These are phyloP conservation scores for Globisporangium paddicum DNA, from an alignment of 352 stramenopile genomes.

Conservation along the genomic window DNA sequence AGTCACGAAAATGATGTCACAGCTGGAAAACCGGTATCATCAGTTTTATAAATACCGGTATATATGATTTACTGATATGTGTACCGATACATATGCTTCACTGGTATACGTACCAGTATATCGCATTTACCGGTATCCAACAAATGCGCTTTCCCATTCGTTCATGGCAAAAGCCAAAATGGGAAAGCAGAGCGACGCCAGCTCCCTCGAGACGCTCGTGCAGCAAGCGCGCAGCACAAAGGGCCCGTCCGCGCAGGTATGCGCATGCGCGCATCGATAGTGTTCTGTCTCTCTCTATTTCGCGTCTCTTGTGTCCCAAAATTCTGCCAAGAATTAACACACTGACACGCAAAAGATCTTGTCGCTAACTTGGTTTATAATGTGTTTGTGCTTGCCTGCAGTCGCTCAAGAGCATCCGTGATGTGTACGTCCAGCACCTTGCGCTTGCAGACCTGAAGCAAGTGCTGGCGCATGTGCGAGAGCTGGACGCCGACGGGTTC, in stretches of 20 bases:
- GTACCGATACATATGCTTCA: too few species aligned
- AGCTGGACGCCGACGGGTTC: constrained; percentile 25
- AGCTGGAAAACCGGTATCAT: too few species aligned
- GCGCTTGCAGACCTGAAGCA: constrained; percentile 11
- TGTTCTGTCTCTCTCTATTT: not conserved
- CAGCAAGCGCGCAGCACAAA: not conserved
- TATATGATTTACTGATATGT: too few species aligned
- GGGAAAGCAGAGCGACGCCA: not conserved
- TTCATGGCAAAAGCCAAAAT: not conserved
- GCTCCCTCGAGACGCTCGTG: constrained; percentile 1
- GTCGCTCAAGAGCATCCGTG: constrained; percentile 16
- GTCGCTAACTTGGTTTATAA: not conserved
- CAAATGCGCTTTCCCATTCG: not conserved
- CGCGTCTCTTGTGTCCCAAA: too few species aligned
- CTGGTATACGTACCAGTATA: not conserved
- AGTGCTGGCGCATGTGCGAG: constrained; percentile 19
- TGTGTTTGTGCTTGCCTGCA: not conserved
- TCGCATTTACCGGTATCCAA: too few species aligned
- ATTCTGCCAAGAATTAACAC: too few species aligned
- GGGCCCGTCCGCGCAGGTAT: constrained; percentile 5
- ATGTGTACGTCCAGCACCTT: constrained; percentile 36
- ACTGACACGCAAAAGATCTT: not conserved
- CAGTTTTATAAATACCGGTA: too few species aligned
- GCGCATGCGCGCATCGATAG: not conserved
- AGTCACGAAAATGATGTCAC: too few species aligned